phyloP scores from a whole-genome alignment of 768 basidiomycete genomes.

The Hortiboletus flavorubellus region DNA sequence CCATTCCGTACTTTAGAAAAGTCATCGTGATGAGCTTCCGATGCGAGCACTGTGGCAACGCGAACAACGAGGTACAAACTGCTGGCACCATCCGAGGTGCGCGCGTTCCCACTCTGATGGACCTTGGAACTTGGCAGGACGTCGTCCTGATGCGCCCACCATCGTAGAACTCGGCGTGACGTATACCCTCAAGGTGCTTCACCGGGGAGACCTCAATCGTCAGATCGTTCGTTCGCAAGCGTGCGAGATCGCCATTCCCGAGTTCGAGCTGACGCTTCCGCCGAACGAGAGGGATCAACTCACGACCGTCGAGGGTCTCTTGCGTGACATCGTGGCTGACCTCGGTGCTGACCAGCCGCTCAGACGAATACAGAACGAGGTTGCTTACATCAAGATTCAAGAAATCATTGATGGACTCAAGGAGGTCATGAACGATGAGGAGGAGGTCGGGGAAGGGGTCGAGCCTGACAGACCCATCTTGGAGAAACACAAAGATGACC shows the following conservation, averaged over 20 bases:
- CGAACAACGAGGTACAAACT: conserved; percentile 93
- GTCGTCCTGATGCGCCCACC: neutral
- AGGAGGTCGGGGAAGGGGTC: conserved; percentile 37
- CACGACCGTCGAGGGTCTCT: conserved; percentile 93
- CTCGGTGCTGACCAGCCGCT: conserved; percentile 80
- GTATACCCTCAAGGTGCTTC: conserved; percentile 77
- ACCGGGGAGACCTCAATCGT: conserved; percentile 78
- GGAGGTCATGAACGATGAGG: conserved; percentile 60
- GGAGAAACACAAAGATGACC: conserved; percentile 36
- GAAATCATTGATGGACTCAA: conserved; percentile 63
- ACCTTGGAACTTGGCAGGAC: neutral
- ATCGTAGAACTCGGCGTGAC: conserved; percentile 71
- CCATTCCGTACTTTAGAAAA: conserved; percentile 93
- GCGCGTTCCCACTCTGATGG: conserved; percentile 18
- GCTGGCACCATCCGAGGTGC: conserved; percentile 82
- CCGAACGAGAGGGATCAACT: conserved; percentile 79
- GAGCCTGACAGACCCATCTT: conserved; percentile 29
- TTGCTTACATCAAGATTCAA: conserved; percentile 71
- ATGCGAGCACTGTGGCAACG: conserved; percentile 86
- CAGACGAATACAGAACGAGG: conserved; percentile 73
- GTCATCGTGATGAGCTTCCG: conserved; percentile 96
- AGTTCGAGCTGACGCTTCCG: conserved; percentile 89
- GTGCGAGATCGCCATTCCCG: conserved; percentile 80
- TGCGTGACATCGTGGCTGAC: conserved; percentile 80
- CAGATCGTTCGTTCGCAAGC: conserved; percentile 89